Evolutionary conservation across 371 early-diverging fungal species (phyloP).

Genomic region (Apophysomyces variabilis): DNA sequence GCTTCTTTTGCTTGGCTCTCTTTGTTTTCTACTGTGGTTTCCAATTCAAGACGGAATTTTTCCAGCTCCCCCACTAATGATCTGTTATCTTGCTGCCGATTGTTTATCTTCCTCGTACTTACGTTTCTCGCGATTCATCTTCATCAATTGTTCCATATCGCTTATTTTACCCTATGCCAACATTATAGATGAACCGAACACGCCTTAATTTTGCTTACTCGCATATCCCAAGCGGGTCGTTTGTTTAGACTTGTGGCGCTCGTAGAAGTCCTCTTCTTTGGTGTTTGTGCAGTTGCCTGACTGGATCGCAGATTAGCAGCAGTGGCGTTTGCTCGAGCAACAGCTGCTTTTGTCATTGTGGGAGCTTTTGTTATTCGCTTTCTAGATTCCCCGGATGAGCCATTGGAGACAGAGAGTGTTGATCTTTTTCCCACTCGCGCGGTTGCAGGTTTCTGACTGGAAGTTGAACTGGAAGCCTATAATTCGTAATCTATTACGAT

Average conservation of each 20-base stretch:
- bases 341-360: background rate
- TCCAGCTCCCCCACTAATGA: constrained; percentile 30
- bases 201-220: constrained; percentile 28
- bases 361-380: background rate
- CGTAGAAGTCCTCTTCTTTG: constrained; percentile 1
- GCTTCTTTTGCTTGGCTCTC: constrained; percentile 37
- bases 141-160: constrained; percentile 38
- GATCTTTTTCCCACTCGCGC: background rate
- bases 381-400: background rate
- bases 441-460: background rate
- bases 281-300: background rate
- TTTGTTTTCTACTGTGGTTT: constrained; percentile 30
- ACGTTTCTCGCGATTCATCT: constrained; percentile 33
- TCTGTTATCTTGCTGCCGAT: background rate
- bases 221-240: constrained; percentile 47
- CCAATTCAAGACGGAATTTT: constrained; percentile 30
- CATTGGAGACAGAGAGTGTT: background rate
- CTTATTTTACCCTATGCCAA: constrained; percentile 35
- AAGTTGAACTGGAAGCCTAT: background rate
- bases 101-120: background rate
- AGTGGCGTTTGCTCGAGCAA: background rate
- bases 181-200: background rate
- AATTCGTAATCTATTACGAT: background rate
- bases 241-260: constrained; percentile 21
- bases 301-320: background rate